Evolutionary conservation across 129 eudicot genomes (phyloP).

Genomic region (Sambucus nigra): DNA sequence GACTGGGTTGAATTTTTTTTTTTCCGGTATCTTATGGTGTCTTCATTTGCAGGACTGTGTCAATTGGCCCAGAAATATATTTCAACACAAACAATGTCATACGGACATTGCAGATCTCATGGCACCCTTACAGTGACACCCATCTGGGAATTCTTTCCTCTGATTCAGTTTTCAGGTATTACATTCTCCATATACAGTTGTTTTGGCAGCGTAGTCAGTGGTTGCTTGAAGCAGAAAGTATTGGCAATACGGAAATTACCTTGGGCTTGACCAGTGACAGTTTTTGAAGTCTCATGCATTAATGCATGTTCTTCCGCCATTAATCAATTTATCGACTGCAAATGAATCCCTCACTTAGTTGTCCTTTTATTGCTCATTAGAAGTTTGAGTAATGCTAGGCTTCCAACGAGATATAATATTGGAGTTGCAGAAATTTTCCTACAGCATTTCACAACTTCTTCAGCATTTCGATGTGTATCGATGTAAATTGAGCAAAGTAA

Average conservation of each 20-base stretch:
- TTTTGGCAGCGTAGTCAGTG: background rate
- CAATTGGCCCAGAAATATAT: slow-evolving; percentile 67
- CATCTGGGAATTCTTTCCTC: slow-evolving; percentile 84
- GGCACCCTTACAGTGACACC: slow-evolving; percentile 92
- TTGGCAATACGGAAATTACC: background rate
- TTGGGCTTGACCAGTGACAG: background rate
- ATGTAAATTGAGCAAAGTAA: no score
- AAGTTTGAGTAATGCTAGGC: no score
- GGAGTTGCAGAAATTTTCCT: no score
- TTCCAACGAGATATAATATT: no score
- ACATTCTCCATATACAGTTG: background rate
- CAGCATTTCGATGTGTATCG: no score
- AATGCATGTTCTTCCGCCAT: no score
- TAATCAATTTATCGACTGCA: no score
- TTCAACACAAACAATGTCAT: slow-evolving; percentile 45
- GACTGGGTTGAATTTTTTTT: no score
- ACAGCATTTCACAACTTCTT: no score
- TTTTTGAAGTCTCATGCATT: no score
- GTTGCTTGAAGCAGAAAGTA: background rate
- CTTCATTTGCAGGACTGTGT: slow-evolving; percentile 57
- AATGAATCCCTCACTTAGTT: no score
- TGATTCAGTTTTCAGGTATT: slow-evolving; percentile 92
- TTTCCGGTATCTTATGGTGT: background rate
- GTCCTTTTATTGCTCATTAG: no score
- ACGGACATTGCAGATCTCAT: slow-evolving; percentile 55